These are phyloP conservation scores for Stagonosporopsis rhizophila DNA, from an alignment of 2,329 filamentous ascomycete species.

Conservation along the genomic window DNA sequence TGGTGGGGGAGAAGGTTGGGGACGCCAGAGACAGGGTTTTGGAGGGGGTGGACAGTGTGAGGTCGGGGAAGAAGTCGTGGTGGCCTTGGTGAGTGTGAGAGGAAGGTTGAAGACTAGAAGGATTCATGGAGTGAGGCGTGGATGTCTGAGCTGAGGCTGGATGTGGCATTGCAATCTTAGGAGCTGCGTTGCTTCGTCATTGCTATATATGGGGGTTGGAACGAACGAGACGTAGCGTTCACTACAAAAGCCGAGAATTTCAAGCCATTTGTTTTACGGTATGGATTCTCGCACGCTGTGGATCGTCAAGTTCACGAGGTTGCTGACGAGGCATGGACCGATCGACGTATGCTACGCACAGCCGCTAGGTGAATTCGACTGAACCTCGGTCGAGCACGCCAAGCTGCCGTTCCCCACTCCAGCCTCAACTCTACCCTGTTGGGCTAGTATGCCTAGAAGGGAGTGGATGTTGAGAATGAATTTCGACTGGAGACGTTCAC, in stretches of 20 bases:
- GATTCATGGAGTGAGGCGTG: not conserved
- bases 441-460: not conserved
- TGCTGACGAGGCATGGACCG: not conserved
- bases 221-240: not conserved
- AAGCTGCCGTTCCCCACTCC: not conserved
- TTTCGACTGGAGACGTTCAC: not conserved
- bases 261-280: not conserved
- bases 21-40: too few species aligned
- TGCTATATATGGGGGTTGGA: not conserved
- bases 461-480: not conserved
- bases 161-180: not conserved
- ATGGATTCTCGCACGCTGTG: not conserved
- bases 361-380: not conserved
- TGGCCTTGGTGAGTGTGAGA: constrained; percentile 32
- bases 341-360: not conserved
- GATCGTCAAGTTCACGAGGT: not conserved
- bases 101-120: not conserved
- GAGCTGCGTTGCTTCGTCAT: not conserved
- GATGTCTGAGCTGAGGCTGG: not conserved
- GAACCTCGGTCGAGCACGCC: not conserved
- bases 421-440: not conserved
- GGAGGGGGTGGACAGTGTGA: constrained; percentile 24
- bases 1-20: constrained; percentile 17
- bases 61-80: constrained; percentile 30
- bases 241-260: not conserved